These are phyloP conservation scores for Microbotryum violaceum DNA, from an alignment of 1,284 basidiomycete genomes.

Conservation along the genomic window DNA sequence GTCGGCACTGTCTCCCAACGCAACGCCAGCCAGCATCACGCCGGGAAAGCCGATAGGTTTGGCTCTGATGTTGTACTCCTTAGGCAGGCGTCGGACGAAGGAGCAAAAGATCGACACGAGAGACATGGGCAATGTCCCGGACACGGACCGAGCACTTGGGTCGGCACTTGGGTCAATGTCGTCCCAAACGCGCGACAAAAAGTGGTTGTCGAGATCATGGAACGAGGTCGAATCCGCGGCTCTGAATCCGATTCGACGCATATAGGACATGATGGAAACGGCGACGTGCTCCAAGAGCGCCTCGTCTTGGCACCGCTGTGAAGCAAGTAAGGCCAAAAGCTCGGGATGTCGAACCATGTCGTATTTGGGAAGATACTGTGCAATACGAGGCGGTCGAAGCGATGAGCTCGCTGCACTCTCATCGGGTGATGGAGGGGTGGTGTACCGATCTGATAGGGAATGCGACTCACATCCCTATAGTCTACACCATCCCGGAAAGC, in stretches of 20 bases:
- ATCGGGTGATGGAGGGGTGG: no score
- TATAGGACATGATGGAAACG: constrained; percentile 6
- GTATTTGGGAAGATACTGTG: background rate
- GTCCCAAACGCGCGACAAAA: constrained; percentile 12
- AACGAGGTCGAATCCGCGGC: background rate
- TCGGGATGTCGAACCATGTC: background rate
- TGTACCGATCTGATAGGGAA: background rate
- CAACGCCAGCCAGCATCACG: constrained; percentile 11
- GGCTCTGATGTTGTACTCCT: constrained; percentile 7
- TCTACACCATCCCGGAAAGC: constrained; percentile 17
- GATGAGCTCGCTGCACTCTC: background rate
- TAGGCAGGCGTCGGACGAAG: constrained; percentile 16
- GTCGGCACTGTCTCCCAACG: background rate
- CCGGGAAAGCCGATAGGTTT: constrained; percentile 21
- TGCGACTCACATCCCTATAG: constrained; percentile 2
- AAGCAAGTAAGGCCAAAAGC: background rate
- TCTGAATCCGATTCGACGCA: constrained; percentile 2
- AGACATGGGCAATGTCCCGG: constrained; percentile 24
- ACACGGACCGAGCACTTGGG: background rate
- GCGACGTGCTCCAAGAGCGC: constrained; percentile 8
- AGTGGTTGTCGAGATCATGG: constrained; percentile 20
- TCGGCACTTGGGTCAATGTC: background rate
- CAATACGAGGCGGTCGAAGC: background rate
- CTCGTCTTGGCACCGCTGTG: background rate
- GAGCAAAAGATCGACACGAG: constrained; percentile 27